These are phyloP conservation scores for Lepidium africanum DNA, from an alignment of 345 rosid species.

Conservation along the genomic window DNA sequence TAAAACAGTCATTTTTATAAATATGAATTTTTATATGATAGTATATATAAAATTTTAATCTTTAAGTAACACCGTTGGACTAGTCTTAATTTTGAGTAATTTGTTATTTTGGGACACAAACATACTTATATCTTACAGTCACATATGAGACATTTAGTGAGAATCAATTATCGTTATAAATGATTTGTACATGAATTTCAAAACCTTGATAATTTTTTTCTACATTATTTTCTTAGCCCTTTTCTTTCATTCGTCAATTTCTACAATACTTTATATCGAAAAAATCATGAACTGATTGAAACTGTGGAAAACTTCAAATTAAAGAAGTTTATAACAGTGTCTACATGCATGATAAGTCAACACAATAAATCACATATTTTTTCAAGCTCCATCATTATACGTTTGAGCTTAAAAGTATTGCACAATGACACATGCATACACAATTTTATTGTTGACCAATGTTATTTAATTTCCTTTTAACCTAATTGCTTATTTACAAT, in stretches of 20 bases:
- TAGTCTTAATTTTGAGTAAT: neutral
- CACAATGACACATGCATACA: neutral
- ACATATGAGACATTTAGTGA: neutral
- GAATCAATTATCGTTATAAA: neutral
- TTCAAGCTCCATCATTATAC: neutral
- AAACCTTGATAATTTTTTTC: neutral
- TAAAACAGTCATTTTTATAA: too few relatives aligned
- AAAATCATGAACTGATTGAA: neutral
- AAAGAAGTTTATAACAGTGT: neutral
- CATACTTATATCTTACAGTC: neutral
- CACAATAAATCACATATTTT: neutral
- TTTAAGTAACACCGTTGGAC: neutral
- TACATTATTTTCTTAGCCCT: neutral
- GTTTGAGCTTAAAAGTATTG: neutral
- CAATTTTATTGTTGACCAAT: neutral
- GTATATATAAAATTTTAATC: neutral
- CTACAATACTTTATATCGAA: neutral
- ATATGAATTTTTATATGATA: too few relatives aligned
- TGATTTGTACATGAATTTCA: neutral
- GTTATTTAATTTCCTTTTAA: neutral
- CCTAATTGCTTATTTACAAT: neutral
- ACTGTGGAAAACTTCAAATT: neutral
- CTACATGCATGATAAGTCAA: conserved; percentile 1
- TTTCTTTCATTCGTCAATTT: neutral
- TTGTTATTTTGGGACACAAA: neutral